Conservation (phyloP, 805 yeast species). For the Saturnispora ahearnii region DNA sequence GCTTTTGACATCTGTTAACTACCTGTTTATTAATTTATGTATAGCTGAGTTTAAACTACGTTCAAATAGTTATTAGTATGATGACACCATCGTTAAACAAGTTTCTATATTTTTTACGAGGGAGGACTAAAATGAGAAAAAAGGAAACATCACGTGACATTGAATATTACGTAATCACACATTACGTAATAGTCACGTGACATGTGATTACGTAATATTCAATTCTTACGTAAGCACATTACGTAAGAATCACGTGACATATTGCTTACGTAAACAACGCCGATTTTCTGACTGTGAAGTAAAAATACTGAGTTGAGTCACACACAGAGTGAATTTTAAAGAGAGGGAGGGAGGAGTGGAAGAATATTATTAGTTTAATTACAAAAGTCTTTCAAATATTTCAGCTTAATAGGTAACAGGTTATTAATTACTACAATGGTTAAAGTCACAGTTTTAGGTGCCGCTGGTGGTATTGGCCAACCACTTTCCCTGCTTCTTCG, state of each 20-base stretch:
- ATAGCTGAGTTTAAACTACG: neutral
- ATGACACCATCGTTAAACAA: neutral
- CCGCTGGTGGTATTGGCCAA: slow-evolving; percentile 94
- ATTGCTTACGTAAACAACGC: too few relatives aligned
- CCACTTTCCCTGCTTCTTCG: slow-evolving; percentile 77
- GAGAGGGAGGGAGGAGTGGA: neutral
- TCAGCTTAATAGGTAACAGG: neutral
- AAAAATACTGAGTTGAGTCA: too few relatives aligned
- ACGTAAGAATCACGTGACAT: too few relatives aligned
- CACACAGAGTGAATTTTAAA: too few relatives aligned
- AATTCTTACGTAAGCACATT: too few relatives aligned
- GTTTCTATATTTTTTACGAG: neutral
- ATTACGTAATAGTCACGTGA: neutral
- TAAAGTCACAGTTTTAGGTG: slow-evolving; percentile 74
- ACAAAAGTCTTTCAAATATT: too few relatives aligned
- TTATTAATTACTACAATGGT: slow-evolving; percentile 1
- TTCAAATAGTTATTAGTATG: neutral
- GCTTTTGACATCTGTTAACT: neutral
- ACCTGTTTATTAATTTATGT: neutral
- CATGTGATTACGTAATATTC: too few relatives aligned
- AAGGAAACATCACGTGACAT: too few relatives aligned
- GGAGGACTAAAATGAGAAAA: too few relatives aligned
- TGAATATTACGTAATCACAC: too few relatives aligned
- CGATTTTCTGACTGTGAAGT: too few relatives aligned
- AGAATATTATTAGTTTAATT: neutral